A percentile compares a stretch with the other conserved stretches of the same genome.
phyloP scores from a whole-genome alignment of 345 rosid genomes.

The Clarkia xantiana region DNA sequence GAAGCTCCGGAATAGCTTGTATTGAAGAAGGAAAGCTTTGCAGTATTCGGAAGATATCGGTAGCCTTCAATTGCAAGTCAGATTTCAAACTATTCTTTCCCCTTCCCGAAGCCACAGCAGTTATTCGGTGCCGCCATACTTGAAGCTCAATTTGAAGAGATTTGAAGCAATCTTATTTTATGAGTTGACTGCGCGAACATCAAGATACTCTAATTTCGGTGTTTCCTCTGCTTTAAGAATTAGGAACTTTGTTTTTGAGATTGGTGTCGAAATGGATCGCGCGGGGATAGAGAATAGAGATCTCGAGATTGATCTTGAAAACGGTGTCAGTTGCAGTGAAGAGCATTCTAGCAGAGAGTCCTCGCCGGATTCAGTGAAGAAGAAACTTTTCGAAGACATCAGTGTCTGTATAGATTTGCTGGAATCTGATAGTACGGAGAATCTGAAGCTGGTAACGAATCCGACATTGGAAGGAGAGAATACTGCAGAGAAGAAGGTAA shows the following conservation, averaged over 20 bases:
- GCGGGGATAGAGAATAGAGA: conserved; percentile 21
- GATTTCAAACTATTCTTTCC: conserved; percentile 8
- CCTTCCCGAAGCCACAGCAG: conserved; percentile 11
- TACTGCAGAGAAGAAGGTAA: conserved; percentile 29
- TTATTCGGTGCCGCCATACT: conserved; percentile 6
- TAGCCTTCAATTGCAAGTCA: conserved; percentile 8
- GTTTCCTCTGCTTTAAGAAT: conserved; percentile 2
- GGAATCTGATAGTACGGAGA: conserved; percentile 12
- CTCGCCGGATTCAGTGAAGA: conserved; percentile 8
- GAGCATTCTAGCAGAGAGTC: conserved; percentile 17
- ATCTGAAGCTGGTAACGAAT: conserved; percentile 16
- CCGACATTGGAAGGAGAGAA: conserved; percentile 20
- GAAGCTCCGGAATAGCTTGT: no score
- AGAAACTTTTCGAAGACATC: conserved; percentile 12
- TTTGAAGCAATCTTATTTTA: conserved; percentile 3
- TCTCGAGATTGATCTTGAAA: conserved; percentile 60
- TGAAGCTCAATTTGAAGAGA: conserved; percentile 4
- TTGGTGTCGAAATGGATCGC: conserved; percentile 18
- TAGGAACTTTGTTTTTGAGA: conserved; percentile 4
- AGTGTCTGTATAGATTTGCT: conserved; percentile 12
- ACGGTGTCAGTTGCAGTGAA: conserved; percentile 24
- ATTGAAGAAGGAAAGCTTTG: neutral
- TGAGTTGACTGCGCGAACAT: conserved; percentile 8
- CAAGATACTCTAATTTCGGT: conserved; percentile 2
- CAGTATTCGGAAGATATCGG: conserved; percentile 3